Evolutionary conservation across 2,329 filamentous ascomycete genomes (phyloP), one percentile per base, ranked within the genome.

Genomic region (Trichoderma harzianum): DNA sequence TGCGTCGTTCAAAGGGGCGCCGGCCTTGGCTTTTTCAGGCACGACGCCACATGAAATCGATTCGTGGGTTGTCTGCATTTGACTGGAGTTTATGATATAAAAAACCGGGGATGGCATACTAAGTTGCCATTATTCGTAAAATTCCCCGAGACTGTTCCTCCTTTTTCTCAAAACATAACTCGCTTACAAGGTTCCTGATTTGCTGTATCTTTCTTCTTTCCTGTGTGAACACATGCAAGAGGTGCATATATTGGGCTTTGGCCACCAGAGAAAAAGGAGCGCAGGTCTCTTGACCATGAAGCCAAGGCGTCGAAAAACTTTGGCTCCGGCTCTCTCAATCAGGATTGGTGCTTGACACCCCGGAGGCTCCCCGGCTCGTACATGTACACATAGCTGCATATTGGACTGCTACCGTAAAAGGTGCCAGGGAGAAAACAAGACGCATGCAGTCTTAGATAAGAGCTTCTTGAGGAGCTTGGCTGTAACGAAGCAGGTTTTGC

Each of bases 11-110:
- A 61, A 61, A 36, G 57, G n/a, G 57, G 57, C 30, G n/a, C 30
- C 30, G 11, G 62, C 7, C 62, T 65, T 65, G 62, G 62, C 62
- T 65, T 65, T 53, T 24, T 57, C 57, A 53, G 67, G 67, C 67
- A 69, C 57, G 43, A 62, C 57, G 65, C 65, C 65, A 60, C 65
- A 36, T 21, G 53, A 26, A 34, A 30, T 43, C 34, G 34, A 60
- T 60, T 66, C 63, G 47, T 39, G 7, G 47, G 47, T 39, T 66
- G 10, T 43, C 1, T 18, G 47, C 32, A 53, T 24, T 24, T 53
- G 47, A 21, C n/a, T 24, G 47, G 21, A 24, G 4, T 53, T 53
- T 53, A 14, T 24, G 47, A 53, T 53, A 24, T 53, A 14, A 53
- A 53, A 53, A 53, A 53, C 11, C 47, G 47, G 47, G 47, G 47